These are phyloP conservation scores for Calonectria hawksworthii DNA, from an alignment of 2,329 filamentous ascomycete species.

Conservation along the genomic window DNA sequence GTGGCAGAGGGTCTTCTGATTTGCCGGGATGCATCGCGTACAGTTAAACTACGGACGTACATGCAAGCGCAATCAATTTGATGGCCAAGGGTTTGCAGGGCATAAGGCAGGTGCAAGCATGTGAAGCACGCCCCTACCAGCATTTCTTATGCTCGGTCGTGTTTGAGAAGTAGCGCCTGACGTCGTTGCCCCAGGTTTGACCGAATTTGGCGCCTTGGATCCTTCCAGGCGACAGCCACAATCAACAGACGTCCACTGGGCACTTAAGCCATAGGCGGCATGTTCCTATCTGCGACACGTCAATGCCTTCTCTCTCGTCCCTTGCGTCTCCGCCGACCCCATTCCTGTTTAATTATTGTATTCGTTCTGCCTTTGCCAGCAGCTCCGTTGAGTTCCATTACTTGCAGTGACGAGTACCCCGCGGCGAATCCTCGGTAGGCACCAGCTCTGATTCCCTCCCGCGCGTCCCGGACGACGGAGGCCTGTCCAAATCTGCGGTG, in stretches of 20 bases:
- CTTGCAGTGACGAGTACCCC: constrained; percentile 20
- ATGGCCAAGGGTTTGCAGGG: constrained; percentile 12
- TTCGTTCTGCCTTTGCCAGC: neutral
- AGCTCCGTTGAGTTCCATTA: neutral
- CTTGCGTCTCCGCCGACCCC: neutral
- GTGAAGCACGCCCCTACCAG: constrained; percentile 26
- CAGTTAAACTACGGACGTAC: constrained; percentile 10
- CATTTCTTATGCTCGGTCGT: constrained; percentile 19
- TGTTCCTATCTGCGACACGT: constrained; percentile 13
- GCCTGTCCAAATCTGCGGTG: constrained; percentile 2
- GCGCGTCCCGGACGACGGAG: constrained; percentile 16
- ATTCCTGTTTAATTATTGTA: constrained; percentile 3
- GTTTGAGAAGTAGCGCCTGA: constrained; percentile 23
- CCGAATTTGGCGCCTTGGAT: constrained; percentile 12
- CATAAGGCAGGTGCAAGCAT: constrained; percentile 9
- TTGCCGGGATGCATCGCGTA: neutral
- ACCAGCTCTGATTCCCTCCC: constrained; percentile 23
- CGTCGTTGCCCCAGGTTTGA: constrained; percentile 24
- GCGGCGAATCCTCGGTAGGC: constrained; percentile 38
- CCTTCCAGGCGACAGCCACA: constrained; percentile 3
- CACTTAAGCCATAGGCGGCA: constrained; percentile 17
- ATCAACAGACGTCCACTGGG: neutral
- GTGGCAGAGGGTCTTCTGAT: neutral
- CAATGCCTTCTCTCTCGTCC: neutral
- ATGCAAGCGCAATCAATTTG: constrained; percentile 16